Evolutionary conservation across 768 basidiomycete species (phyloP).

Genomic region (Cubamyces sp.): DNA sequence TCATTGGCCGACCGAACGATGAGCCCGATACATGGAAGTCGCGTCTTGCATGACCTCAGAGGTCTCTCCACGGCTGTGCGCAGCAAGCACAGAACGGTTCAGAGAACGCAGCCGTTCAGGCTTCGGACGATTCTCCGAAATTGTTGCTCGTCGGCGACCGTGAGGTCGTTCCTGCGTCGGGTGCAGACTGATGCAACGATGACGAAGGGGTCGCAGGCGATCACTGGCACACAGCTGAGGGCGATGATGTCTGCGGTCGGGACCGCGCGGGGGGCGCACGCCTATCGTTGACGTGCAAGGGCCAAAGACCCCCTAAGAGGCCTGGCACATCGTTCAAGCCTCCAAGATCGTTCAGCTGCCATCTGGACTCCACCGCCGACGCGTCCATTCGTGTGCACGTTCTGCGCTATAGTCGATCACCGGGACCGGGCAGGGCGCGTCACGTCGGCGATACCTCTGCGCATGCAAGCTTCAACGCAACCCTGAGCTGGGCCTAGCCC

Average conservation of each 20-base stretch:
- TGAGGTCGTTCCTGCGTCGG: neutral
- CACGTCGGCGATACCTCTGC: neutral
- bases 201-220: neutral
- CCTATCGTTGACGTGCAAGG: neutral
- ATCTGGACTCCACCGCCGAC: constrained; percentile 13
- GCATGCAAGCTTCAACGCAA: too few relatives aligned
- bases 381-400: constrained; percentile 5
- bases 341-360: constrained; percentile 14
- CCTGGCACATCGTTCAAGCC: constrained; percentile 1
- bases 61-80: too few relatives aligned
- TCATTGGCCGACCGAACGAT: too few relatives aligned
- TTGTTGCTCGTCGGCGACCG: neutral
- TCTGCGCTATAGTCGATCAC: constrained; percentile 8
- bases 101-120: too few relatives aligned
- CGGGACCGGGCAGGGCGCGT: neutral
- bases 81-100: too few relatives aligned
- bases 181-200: constrained; percentile 5
- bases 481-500: too few relatives aligned
- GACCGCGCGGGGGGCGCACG: neutral
- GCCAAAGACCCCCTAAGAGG: neutral
- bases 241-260: constrained; percentile 3
- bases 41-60: neutral
- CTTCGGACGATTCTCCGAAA: too few relatives aligned
- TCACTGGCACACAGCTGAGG: neutral
- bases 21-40: too few relatives aligned